Percentiles rank a stretch among this genome's conserved stretches.
Evolutionary conservation across 768 basidiomycete species (phyloP).

Genomic region (Russula brevipes): DNA sequence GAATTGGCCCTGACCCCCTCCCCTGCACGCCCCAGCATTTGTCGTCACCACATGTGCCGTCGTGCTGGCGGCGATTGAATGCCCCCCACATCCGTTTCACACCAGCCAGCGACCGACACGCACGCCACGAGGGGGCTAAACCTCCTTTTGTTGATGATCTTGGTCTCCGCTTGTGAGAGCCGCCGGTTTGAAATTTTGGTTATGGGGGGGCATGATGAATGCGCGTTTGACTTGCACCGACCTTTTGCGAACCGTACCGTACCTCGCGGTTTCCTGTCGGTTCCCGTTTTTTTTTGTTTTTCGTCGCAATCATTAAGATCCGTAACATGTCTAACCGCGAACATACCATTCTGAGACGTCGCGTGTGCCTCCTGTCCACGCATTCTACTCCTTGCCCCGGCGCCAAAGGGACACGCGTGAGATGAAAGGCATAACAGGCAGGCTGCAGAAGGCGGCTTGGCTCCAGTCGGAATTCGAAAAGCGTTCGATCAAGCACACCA

Average conservation of each 20-base stretch:
- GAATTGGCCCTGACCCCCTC: conserved; percentile 16
- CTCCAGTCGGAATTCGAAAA: conserved; percentile 18
- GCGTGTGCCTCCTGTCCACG: conserved; percentile 4
- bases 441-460: conserved; percentile 24
- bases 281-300: conserved; percentile 5
- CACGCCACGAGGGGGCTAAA: conserved; percentile 21
- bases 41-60: conserved; percentile 13
- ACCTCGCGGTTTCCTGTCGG: conserved; percentile 22
- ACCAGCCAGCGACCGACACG: conserved; percentile 16
- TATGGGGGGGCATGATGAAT: conserved; percentile 11
- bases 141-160: conserved; percentile 18
- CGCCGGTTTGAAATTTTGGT: conserved; percentile 22
- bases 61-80: conserved; percentile 19
- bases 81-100: conserved; percentile 16
- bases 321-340: conserved; percentile 11
- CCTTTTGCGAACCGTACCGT: conserved; percentile 4
- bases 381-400: conserved; percentile 7
- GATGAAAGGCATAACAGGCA: conserved; percentile 24
- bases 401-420: conserved; percentile 14
- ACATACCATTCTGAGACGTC: conserved; percentile 3
- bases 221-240: conserved; percentile 21
- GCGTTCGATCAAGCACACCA: conserved; percentile 6
- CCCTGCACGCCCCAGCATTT: background rate
- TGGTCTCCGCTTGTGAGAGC: conserved; percentile 17
- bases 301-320: conserved; percentile 13